Conservation (phyloP, 257 asterid genomes). For the Nicotiana tabacum region DNA sequence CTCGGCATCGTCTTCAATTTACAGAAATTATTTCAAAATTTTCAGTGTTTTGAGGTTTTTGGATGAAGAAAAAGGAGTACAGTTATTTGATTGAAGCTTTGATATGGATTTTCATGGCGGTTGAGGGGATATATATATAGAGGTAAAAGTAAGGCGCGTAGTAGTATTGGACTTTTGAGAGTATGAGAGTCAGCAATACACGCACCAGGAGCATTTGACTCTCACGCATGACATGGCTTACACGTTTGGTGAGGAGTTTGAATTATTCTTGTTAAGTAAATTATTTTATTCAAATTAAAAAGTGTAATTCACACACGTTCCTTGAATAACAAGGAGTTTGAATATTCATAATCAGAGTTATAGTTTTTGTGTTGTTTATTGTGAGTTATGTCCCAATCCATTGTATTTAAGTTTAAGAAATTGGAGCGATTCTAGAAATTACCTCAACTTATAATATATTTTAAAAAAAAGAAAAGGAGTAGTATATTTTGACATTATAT, state of each 20-base stretch:
- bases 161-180: neutral
- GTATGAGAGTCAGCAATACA: neutral
- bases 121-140: neutral
- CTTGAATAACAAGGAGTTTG: neutral
- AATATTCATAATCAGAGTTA: neutral
- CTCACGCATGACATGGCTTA: neutral
- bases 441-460: neutral
- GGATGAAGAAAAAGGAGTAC: neutral
- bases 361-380: neutral
- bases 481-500: neutral
- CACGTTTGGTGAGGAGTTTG: neutral
- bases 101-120: neutral
- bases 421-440: neutral
- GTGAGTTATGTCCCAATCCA: neutral
- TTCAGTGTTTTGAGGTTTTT: neutral
- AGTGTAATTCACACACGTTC: neutral
- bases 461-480: too few relatives aligned
- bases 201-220: neutral
- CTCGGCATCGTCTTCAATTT: slow-evolving; percentile 33
- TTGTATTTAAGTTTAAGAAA: neutral
- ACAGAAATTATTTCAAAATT: neutral
- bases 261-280: too few relatives aligned
- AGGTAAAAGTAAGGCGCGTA: neutral
- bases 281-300: neutral
- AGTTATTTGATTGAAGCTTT: neutral